Evolutionary conservation across 2,329 filamentous ascomycete genomes (phyloP).

Genomic region (Colletotrichum sublineola): DNA sequence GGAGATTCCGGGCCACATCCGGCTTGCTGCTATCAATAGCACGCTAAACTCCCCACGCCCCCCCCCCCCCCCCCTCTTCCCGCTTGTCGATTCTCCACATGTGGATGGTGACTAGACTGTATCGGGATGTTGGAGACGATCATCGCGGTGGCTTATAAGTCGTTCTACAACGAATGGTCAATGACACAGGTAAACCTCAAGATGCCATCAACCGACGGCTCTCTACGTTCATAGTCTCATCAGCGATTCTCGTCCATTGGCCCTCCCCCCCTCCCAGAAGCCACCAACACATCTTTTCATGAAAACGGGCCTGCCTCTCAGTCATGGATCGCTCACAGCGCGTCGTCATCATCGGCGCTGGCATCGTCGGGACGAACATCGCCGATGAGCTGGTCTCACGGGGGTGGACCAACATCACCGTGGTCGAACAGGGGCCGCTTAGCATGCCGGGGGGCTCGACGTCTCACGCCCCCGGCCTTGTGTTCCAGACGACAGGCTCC

Average conservation of each 20-base stretch:
- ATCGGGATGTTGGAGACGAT: constrained; percentile 27
- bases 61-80: not conserved
- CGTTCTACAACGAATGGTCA: constrained; percentile 7
- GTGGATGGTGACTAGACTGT: constrained; percentile 6
- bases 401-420: constrained; percentile 74
- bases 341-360: constrained; percentile 73
- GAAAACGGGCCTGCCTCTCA: not conserved
- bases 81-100: not conserved
- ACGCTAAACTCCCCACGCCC: not conserved
- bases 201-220: not conserved
- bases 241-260: not conserved
- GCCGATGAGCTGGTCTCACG: constrained; percentile 73
- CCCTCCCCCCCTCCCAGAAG: not conserved
- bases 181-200: not conserved
- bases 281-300: not conserved
- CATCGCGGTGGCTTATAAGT: constrained; percentile 13
- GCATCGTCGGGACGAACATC: constrained; percentile 74
- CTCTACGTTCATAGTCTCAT: not conserved
- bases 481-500: constrained; percentile 72
- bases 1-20: constrained; percentile 12
- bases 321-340: constrained; percentile 54
- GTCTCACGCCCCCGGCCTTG: constrained; percentile 74
- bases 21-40: constrained; percentile 21
- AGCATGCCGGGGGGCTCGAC: constrained; percentile 74
- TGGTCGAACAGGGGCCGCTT: constrained; percentile 74